These are phyloP conservation scores for Tolypocladium pustulatum DNA, from an alignment of 2,329 filamentous ascomycete genomes.

Conservation along the genomic window DNA sequence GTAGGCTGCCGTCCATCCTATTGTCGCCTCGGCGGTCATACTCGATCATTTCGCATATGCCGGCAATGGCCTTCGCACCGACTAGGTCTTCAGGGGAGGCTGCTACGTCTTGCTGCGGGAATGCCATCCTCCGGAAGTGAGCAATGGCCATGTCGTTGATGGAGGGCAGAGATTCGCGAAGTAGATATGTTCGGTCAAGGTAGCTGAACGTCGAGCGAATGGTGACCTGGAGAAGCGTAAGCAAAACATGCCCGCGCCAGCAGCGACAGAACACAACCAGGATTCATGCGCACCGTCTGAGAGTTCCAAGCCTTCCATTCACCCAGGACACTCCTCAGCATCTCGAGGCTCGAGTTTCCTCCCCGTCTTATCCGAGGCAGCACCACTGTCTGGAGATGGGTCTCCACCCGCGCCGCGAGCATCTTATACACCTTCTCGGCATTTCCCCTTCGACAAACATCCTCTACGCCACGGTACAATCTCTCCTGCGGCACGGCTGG, in stretches of 20 bases:
- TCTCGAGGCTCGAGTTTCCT: slow-evolving; percentile 46
- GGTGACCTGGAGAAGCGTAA: slow-evolving; percentile 40
- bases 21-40: slow-evolving; percentile 52
- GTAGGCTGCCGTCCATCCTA: slow-evolving; percentile 51
- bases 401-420: slow-evolving; percentile 55
- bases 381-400: slow-evolving; percentile 54
- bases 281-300: slow-evolving; percentile 50
- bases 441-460: slow-evolving; percentile 71
- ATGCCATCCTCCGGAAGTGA: slow-evolving; percentile 58
- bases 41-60: slow-evolving; percentile 67
- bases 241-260: background rate
- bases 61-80: slow-evolving; percentile 22
- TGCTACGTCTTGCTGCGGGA: slow-evolving; percentile 14
- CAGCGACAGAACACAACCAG: background rate
- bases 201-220: slow-evolving; percentile 90
- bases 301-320: slow-evolving; percentile 71
- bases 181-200: slow-evolving; percentile 78
- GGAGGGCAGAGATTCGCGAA: slow-evolving; percentile 58
- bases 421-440: slow-evolving; percentile 57
- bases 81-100: slow-evolving; percentile 6
- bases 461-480: slow-evolving; percentile 83
- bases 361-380: slow-evolving; percentile 42
- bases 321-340: slow-evolving; percentile 44
- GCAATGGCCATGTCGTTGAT: slow-evolving; percentile 73
- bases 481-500: slow-evolving; percentile 72